Evolutionary conservation across 495 filamentous ascomycete species (phyloP), one percentile per base, ranked within the genome.

Genomic region (Hypoxylon cercidicola): DNA sequence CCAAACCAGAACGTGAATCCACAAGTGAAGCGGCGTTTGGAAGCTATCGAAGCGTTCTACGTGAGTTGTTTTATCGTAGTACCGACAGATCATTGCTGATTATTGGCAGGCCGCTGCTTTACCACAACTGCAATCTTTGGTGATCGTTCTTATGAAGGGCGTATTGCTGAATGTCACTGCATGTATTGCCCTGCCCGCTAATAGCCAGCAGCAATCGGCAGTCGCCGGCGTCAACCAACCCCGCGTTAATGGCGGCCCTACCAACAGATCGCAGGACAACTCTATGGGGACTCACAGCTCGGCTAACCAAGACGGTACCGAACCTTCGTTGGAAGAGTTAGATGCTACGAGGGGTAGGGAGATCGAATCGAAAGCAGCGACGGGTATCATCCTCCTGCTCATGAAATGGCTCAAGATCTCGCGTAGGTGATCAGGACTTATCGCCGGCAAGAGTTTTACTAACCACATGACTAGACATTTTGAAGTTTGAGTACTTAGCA

Each of bases 351-450:
- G 95, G 41, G 84, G 86, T 28, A 84, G 93, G 40, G 95, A 99
- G 71, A 95, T 98, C 51, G 88, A 89, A 15, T 87, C 87, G 23
- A 99, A 99, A 76, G 94, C 93, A 3, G 88, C 97, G 6, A 94
- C 92, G 34, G 93, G 89, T 0, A 88, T 93, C 58, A 75, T 98
- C 41, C 76, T 98, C 30, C 84, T 96, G 23, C 72, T 99, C 20
- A 74, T 98, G 53, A 98, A 97, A 77, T 99, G 95, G 95, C 92
- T 98, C 72, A 96, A 97, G 74, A 81, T 94, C 63, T 97, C 92
- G 60, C 94, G 93, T 97, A 78, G 79, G 91, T 80, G 12, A 20
- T 55, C 40, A 30, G 47, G 19, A 41, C 40, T 21, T 18, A 13
- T 18, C 28, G 43, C 52, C 32, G 34, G 49, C 28, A 57, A 40